Evolutionary conservation across 1,284 basidiomycete species (phyloP), one percentile per base, ranked within the genome.

Genomic region (Cutaneotrichosporon sp.): DNA sequence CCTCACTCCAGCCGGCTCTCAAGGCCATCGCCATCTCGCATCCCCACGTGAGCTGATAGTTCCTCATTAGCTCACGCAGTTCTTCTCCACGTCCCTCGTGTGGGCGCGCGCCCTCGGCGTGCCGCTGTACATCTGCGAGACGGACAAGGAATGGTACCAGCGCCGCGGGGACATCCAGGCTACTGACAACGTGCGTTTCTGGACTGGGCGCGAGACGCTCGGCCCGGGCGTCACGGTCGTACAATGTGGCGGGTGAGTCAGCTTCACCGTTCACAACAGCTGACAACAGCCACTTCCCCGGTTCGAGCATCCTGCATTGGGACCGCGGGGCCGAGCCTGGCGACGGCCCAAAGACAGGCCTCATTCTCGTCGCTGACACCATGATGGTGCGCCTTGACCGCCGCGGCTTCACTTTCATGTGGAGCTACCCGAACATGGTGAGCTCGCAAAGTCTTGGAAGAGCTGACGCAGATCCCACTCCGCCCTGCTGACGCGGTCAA

Each of bases 401-500:
- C 52, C 66, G 56, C n/a, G 70, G 69, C 0, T 79, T 81, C 64
- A 75, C 78, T 0, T 81, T 79, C 66, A 69, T 78, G 40, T 81
- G 77, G 75, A 77, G 75, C n/a, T 73, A 70, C 1, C 80, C 80
- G 0, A 81, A 81, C 64, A 70, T 76, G 73, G 78, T 77, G 60
- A 67, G 77, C 65, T 21, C 14, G 40, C 7, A 10, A 2, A 5
- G n/a, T 34, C 13, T 6, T 2, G 5, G n/a, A 10, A 32, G 11
- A 34, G 32, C 26, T 56, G 32, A 51, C 22, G 18, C 60, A 78
- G 75, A 79, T 81, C 52, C 80, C 80, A 1, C 68, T 81, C 14
- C 68, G 72, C 14, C 78, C 80, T 0, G 46, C 65, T 18, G 70
- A 72, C 5, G 72, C 76, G 10, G 55, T 74, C 10, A 36, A 58